Base-by-base conservation (phyloP, 768 basidiomycete species). In the Suillus alpinus region DNA sequence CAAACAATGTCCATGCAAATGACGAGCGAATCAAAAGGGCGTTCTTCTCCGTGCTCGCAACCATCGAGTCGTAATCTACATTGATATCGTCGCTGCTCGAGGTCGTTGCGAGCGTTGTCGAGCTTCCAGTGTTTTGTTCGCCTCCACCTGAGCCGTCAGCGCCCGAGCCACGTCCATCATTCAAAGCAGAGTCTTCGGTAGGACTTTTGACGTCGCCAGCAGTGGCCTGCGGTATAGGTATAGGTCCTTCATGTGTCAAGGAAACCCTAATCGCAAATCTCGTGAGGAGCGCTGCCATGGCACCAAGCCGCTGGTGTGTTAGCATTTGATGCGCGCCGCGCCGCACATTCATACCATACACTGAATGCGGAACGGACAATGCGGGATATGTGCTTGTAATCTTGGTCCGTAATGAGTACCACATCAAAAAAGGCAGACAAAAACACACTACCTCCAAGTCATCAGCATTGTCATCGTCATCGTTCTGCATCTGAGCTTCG, bases 1-100 rank as follows among this genome's bases (percentile, higher is more conserved):
- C 67, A 73, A 94, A 93, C 34, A 89, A 64, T 0, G 70, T 53
- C 76, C 84, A 83, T 0, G 87, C 85, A 20, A 90, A 72, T 2
- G 67, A 58, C 49, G 89, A 78, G 66, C 91, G 85, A 7, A 78
- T 73, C 43, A 76, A 76, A 63, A 87, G 84, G 39, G 87, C 86
- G 62, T 77, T 81, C 58, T 74, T 78, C 66, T 88, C 86, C 36
- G 80, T 80, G n/a, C 63, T 58, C 4, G 3, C 64, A 6, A 72
- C 61, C 3, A 63, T 65, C 1, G 51, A 39, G n/a, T 60, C 67
- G 52, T 65, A 73, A 13, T 72, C 65, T 12, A 12, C 20, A 13
- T 58, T 56, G 18, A 43, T 9, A 20, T 60, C 61, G 14, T 64
- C 65, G 4, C 57, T 56, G 9, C 57, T 61, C 13, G 18, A 58